phyloP scores from a whole-genome alignment of 805 yeast species.

The Saccharomycopsis sp. region DNA sequence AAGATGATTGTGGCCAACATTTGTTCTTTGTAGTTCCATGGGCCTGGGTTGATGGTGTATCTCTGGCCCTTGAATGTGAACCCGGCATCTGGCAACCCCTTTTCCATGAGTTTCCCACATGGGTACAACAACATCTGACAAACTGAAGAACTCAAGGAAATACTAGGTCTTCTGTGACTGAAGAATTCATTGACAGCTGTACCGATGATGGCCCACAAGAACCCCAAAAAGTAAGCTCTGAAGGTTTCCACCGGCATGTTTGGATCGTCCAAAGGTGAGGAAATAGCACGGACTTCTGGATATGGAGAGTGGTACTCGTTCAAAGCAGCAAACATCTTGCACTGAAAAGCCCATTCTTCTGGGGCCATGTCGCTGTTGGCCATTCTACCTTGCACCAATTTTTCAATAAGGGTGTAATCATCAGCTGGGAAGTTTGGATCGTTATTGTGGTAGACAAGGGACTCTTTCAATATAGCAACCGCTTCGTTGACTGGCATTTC shows the following conservation, averaged over 20 bases:
- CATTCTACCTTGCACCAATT: conserved; percentile 25
- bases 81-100: conserved; percentile 37
- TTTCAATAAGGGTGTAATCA: conserved; percentile 30
- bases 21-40: conserved; percentile 58
- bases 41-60: conserved; percentile 48
- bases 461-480: conserved; percentile 31
- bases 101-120: conserved; percentile 35
- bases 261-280: conserved; percentile 43
- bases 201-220: conserved; percentile 43
- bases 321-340: conserved; percentile 29
- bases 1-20: conserved; percentile 47
- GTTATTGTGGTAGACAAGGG: conserved; percentile 33
- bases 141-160: conserved; percentile 35
- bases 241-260: conserved; percentile 41
- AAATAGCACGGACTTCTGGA: conserved; percentile 59
- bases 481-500: conserved; percentile 32
- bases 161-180: conserved; percentile 44
- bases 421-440: conserved; percentile 40
- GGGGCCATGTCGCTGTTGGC: conserved; percentile 22
- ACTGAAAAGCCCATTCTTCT: conserved; percentile 25
- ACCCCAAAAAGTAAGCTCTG: conserved; percentile 31
- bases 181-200: conserved; percentile 50
- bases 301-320: conserved; percentile 46
- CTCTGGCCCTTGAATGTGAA: conserved; percentile 33
- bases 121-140: conserved; percentile 40